phyloP scores from a whole-genome alignment of 2,329 filamentous ascomycete genomes.

The Botrytis porri region DNA sequence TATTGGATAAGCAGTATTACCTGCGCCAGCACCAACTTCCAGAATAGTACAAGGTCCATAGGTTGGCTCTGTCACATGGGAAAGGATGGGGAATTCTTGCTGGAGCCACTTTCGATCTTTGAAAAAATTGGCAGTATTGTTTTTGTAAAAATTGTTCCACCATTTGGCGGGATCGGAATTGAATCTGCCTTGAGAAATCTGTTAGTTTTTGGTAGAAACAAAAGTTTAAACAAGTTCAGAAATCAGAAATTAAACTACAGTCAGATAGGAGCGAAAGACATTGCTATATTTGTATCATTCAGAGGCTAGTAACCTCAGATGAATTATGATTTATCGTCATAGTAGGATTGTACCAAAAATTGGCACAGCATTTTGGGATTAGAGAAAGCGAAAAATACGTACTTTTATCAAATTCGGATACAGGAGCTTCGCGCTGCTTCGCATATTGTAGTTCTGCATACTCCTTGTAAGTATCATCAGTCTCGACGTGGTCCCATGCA shows the following conservation, averaged over 20 bases:
- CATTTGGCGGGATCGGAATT: slow-evolving; percentile 88
- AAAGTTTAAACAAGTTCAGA: slow-evolving; percentile 19
- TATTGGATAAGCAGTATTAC: slow-evolving; percentile 94
- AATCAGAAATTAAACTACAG: slow-evolving; percentile 32
- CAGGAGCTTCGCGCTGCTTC: slow-evolving; percentile 80
- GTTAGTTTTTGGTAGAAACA: slow-evolving; percentile 41
- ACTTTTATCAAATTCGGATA: slow-evolving; percentile 90
- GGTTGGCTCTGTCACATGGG: slow-evolving; percentile 66
- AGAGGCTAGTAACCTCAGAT: slow-evolving; percentile 56
- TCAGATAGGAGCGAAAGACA: slow-evolving; percentile 77
- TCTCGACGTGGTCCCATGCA: slow-evolving; percentile 97
- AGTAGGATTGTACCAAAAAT: slow-evolving; percentile 51
- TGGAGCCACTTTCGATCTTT: slow-evolving; percentile 97
- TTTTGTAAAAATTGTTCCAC: slow-evolving; percentile 99
- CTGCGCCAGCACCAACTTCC: slow-evolving; percentile 91
- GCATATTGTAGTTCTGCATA: slow-evolving; percentile 82
- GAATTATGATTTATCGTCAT: slow-evolving; percentile 61
- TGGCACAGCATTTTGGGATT: not conserved
- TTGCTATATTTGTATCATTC: slow-evolving; percentile 57
- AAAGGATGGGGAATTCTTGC: slow-evolving; percentile 92
- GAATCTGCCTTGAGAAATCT: slow-evolving; percentile 62
- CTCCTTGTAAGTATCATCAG: slow-evolving; percentile 81
- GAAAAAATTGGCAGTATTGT: slow-evolving; percentile 97
- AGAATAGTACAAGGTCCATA: slow-evolving; percentile 70
- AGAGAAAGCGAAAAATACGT: slow-evolving; percentile 40